These are phyloP conservation scores for Paecilomyces sp. DNA, from an alignment of 2,329 filamentous ascomycete species.

Conservation along the genomic window DNA sequence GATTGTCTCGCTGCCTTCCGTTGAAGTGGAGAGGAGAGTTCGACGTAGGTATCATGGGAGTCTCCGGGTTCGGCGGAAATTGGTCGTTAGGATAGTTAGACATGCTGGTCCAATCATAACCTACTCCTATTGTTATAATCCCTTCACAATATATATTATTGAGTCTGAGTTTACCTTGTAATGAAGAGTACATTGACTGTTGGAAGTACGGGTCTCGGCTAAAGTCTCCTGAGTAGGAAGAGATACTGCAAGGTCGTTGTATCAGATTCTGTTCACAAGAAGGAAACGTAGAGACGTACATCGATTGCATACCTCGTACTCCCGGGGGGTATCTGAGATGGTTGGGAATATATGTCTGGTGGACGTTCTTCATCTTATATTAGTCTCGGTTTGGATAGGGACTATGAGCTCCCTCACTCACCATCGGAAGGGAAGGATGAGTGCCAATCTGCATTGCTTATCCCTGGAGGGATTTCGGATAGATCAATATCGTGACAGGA, in stretches of 20 bases:
- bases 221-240: neutral
- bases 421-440: neutral
- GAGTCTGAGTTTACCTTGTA: slow-evolving; percentile 4
- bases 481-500: neutral
- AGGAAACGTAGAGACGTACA: neutral
- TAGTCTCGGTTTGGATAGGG: neutral
- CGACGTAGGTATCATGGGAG: slow-evolving; percentile 18
- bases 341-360: neutral
- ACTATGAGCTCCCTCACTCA: neutral
- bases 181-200: slow-evolving; percentile 8
- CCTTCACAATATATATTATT: neutral
- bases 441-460: neutral
- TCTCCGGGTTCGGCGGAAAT: slow-evolving; percentile 18
- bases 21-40: slow-evolving; percentile 19
- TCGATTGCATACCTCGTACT: slow-evolving; percentile 2
- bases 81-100: slow-evolving; percentile 12
- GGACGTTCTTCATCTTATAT: neutral
- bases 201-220: slow-evolving; percentile 1
- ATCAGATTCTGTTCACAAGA: neutral
- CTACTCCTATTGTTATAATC: slow-evolving; percentile 4
- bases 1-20: slow-evolving; percentile 10
- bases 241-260: neutral
- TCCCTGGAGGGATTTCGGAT: neutral
- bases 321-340: neutral
- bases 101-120: slow-evolving; percentile 3